A percentile compares a stretch with the other conserved stretches of the same genome.
Conservation (phyloP, 805 yeast species). For the Peterozyma toletana region DNA sequence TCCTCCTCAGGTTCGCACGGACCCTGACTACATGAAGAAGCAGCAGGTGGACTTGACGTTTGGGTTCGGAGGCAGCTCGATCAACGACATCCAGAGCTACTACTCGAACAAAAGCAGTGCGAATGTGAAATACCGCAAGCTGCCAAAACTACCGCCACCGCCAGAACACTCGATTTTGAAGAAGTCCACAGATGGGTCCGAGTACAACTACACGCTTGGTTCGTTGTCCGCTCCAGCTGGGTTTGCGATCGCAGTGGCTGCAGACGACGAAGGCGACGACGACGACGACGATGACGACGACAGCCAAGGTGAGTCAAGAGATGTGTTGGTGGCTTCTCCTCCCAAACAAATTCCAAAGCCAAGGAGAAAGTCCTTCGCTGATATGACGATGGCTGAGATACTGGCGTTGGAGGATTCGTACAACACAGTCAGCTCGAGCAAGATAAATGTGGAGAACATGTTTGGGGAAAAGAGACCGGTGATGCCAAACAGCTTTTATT, state of each 20-base stretch:
- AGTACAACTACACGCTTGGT: background rate
- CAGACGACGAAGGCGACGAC: slow-evolving; percentile 10
- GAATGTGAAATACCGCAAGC: slow-evolving; percentile 11
- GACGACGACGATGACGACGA: slow-evolving; percentile 5
- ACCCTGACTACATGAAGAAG: slow-evolving; percentile 5
- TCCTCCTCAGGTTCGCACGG: slow-evolving; percentile 11
- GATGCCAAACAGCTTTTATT: slow-evolving; percentile 28
- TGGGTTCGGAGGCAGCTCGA: slow-evolving; percentile 17
- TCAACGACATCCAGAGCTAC: slow-evolving; percentile 10
- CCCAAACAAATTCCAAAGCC: slow-evolving; percentile 6
- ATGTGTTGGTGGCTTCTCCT: too few relatives aligned
- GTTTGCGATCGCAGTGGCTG: slow-evolving; percentile 15
- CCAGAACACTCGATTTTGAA: slow-evolving; percentile 33
- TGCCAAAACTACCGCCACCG: slow-evolving; percentile 15
- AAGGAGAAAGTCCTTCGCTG: slow-evolving; percentile 38
- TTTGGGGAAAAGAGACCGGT: too few relatives aligned
- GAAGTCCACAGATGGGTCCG: slow-evolving; percentile 14
- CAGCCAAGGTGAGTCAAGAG: background rate
- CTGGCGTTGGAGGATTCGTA: slow-evolving; percentile 49
- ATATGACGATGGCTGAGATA: slow-evolving; percentile 47
- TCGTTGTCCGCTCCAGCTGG: background rate
- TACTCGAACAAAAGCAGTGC: slow-evolving; percentile 10
- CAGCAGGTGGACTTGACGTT: slow-evolving; percentile 10
- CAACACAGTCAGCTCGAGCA: slow-evolving; percentile 25
- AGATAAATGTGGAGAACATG: slow-evolving; percentile 21